Percentiles rank a stretch among this genome's conserved stretches.
phyloP scores from a whole-genome alignment of 129 eudicot species.

The Flaveria ramosissima region DNA sequence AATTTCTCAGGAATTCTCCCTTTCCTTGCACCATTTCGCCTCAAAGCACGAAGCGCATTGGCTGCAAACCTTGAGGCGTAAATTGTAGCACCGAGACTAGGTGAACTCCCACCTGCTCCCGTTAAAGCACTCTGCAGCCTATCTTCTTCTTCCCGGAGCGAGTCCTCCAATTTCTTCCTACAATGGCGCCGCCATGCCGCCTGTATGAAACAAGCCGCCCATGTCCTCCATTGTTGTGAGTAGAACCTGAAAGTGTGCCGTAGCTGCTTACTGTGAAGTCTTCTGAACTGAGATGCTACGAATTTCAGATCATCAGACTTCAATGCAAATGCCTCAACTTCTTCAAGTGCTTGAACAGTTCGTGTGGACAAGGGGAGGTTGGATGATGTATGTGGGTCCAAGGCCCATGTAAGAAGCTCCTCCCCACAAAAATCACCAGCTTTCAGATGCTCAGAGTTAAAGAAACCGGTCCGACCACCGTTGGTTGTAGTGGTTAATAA shows the following conservation, averaged over 20 bases:
- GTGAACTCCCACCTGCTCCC: conserved; percentile 64
- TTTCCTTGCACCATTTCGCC: conserved; percentile 66
- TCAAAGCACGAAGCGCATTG: conserved; percentile 67
- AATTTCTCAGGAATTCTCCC: conserved; percentile 74
- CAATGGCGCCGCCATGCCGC: conserved; percentile 94
- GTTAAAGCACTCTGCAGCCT: conserved; percentile 80
- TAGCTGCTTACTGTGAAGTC: conserved; percentile 93
- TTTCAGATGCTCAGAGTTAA: conserved; percentile 65
- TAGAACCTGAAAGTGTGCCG: conserved; percentile 90
- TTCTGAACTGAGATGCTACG: conserved; percentile 94
- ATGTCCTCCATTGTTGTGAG: conserved; percentile 96
- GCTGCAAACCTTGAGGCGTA: conserved; percentile 96
- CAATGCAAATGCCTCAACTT: conserved; percentile 90
- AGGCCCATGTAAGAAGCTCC: conserved; percentile 98
- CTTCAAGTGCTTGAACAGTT: conserved; percentile 85
- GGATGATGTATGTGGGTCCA: conserved; percentile 85
- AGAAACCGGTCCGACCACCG: conserved; percentile 93
- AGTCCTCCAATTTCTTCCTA: conserved; percentile 78
- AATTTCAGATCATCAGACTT: conserved; percentile 85
- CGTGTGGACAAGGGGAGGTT: conserved; percentile 91
- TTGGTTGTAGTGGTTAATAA: conserved; percentile 75
- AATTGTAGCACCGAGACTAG: conserved; percentile 84
- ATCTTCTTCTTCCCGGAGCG: conserved; percentile 77
- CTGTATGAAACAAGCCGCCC: conserved; percentile 98
- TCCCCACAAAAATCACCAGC: conserved; percentile 99